Conservation (phyloP, 148 eudicot species). For the Silene latifolia region DNA sequence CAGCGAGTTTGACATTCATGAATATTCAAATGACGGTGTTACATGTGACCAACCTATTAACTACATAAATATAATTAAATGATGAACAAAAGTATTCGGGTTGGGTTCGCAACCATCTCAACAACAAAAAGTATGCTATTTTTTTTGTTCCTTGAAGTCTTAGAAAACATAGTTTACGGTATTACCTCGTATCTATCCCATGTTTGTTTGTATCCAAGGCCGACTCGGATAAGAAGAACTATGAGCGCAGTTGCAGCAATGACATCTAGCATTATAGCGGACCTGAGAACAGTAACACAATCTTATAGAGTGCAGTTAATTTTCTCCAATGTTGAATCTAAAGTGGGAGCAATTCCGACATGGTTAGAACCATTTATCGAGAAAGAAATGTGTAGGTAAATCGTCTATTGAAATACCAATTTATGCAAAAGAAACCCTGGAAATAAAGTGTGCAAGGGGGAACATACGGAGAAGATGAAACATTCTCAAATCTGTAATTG, state of each 20-base stretch:
- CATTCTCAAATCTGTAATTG: conserved; percentile 82
- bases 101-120: not conserved
- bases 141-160: too few species aligned
- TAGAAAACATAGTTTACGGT: conserved; percentile 6
- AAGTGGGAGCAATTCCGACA: not conserved
- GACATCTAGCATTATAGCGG: conserved; percentile 74
- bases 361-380: too few species aligned
- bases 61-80: not conserved
- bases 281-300: conserved; percentile 40
- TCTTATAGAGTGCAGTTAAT: not conserved
- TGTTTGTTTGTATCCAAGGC: conserved; percentile 95
- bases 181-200: conserved; percentile 94
- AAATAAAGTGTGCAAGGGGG: not conserved
- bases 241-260: conserved; percentile 77
- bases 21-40: not conserved
- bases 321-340: not conserved
- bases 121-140: not conserved
- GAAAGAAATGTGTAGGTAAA: not conserved
- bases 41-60: not conserved
- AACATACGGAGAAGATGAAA: conserved; percentile 79
- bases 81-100: not conserved
- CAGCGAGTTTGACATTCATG: not conserved
- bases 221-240: conserved; percentile 62
- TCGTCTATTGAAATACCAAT: not conserved
- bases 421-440: not conserved